Evolutionary conservation across 1,284 basidiomycete genomes (phyloP).

Genomic region (Pterulicium gracile): DNA sequence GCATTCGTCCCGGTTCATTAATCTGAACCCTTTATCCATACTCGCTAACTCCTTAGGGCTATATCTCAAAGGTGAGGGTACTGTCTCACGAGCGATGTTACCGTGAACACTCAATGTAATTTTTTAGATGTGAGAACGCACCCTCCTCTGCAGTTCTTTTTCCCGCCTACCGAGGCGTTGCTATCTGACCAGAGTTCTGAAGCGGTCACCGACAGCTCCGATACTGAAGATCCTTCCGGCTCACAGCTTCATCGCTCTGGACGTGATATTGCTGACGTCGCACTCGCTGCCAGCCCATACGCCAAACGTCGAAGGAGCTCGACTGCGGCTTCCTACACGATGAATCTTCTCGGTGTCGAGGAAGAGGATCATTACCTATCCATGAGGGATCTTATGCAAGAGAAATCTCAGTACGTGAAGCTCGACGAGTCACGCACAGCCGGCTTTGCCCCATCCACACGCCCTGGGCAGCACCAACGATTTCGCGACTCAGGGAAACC

Average conservation of each 20-base stretch:
- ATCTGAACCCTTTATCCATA: conserved; percentile 47
- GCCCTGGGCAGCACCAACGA: conserved; percentile 7
- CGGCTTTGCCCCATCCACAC: conserved; percentile 16
- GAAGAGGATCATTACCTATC: conserved; percentile 21
- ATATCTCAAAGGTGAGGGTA: conserved; percentile 44
- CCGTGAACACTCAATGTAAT: background rate
- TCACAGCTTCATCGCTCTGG: background rate
- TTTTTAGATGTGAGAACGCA: conserved; percentile 48
- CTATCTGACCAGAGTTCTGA: conserved; percentile 3
- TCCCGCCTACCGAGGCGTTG: conserved; percentile 37
- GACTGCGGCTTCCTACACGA: background rate
- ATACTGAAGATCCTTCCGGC: background rate
- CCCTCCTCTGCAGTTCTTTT: conserved; percentile 45
- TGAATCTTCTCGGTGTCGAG: too few species aligned
- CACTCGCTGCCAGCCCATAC: too few species aligned
- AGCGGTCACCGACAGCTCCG: background rate
- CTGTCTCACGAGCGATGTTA: background rate
- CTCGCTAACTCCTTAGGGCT: conserved; percentile 43
- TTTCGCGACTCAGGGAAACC: background rate
- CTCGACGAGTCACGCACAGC: conserved; percentile 31
- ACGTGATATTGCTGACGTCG: too few species aligned
- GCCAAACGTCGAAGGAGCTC: background rate
- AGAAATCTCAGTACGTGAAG: conserved; percentile 30
- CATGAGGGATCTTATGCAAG: conserved; percentile 22
- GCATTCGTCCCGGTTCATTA: conserved; percentile 56